Evolutionary conservation across 768 basidiomycete species (phyloP).

Genomic region (Boletus pseudo-olivaceus): DNA sequence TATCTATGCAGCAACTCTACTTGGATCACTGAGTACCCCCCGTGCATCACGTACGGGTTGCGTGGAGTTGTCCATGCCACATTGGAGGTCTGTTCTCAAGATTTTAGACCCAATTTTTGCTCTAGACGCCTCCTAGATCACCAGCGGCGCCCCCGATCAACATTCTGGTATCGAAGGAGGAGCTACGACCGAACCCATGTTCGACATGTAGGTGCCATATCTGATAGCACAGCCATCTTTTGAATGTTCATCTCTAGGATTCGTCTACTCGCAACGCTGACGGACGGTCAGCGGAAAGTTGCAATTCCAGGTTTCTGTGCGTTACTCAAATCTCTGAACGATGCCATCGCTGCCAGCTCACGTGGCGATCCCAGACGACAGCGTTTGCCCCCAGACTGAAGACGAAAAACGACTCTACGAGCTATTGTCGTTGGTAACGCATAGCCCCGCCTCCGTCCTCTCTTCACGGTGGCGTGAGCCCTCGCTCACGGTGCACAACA

Average conservation of each 20-base stretch:
- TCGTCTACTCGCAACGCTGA: conserved; percentile 69
- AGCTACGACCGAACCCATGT: conserved; percentile 82
- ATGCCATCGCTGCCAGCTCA: not conserved
- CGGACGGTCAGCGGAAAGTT: conserved; percentile 54
- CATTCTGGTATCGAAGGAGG: conserved; percentile 97
- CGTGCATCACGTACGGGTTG: conserved; percentile 93
- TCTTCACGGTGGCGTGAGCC: conserved; percentile 87
- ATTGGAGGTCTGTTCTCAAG: conserved; percentile 50
- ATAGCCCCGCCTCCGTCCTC: conserved; percentile 63
- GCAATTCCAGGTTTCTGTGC: conserved; percentile 80
- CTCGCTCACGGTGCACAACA: conserved; percentile 82
- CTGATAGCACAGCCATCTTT: not conserved
- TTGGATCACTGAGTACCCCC: conserved; percentile 90
- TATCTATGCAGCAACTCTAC: conserved; percentile 74
- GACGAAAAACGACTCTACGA: conserved; percentile 69
- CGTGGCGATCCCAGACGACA: conserved; percentile 52
- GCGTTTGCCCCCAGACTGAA: conserved; percentile 64
- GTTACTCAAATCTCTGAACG: conserved; percentile 28
- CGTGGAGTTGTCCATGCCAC: conserved; percentile 91
- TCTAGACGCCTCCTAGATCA: conserved; percentile 45
- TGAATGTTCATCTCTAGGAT: conserved; percentile 47
- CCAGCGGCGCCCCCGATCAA: conserved; percentile 69
- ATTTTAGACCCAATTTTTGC: not conserved
- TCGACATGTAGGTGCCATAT: conserved; percentile 66
- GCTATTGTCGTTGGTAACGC: conserved; percentile 64